Evolutionary conservation across 2,329 filamentous ascomycete species (phyloP).

Genomic region (Esteya vermicola): DNA sequence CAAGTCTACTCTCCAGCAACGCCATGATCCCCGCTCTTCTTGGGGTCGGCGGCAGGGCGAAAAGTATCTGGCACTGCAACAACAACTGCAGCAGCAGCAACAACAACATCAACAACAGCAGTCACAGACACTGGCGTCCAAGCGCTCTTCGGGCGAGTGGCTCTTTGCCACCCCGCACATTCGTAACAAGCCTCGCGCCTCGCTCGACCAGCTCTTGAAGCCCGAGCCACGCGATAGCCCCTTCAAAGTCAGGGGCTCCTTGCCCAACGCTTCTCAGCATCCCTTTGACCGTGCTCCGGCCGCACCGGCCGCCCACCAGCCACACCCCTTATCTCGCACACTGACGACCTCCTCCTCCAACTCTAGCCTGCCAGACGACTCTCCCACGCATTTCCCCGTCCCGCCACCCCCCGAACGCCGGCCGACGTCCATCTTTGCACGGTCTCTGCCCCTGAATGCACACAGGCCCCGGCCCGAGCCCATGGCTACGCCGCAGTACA

Average conservation of each 20-base stretch:
- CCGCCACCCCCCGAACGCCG: slow-evolving; percentile 36
- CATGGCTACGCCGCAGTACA: slow-evolving; percentile 62
- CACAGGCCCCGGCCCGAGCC: slow-evolving; percentile 30
- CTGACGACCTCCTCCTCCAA: slow-evolving; percentile 77
- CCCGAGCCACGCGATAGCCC: slow-evolving; percentile 48
- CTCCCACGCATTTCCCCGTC: slow-evolving; percentile 47
- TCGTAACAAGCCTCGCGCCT: slow-evolving; percentile 58
- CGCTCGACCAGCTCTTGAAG: slow-evolving; percentile 63
- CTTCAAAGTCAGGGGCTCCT: slow-evolving; percentile 40
- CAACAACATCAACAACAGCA: slow-evolving; percentile 1
- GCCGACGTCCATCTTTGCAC: slow-evolving; percentile 46
- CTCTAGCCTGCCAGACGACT: slow-evolving; percentile 63
- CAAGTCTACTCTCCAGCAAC: slow-evolving; percentile 78
- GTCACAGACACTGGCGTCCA: slow-evolving; percentile 1
- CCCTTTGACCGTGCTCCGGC: slow-evolving; percentile 23
- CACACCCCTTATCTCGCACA: slow-evolving; percentile 76
- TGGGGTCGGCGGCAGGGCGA: slow-evolving; percentile 46
- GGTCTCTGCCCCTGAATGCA: slow-evolving; percentile 58
- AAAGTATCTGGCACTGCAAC: slow-evolving; percentile 33
- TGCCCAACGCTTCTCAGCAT: slow-evolving; percentile 40
- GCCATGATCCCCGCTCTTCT: slow-evolving; percentile 53
- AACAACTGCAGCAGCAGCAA: slow-evolving; percentile 25
- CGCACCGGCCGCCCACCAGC: slow-evolving; percentile 26
- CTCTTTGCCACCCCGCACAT: slow-evolving; percentile 35
- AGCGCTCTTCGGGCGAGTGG: slow-evolving; percentile 7